Evolutionary conservation across 139 green algal species (phyloP), one percentile per base, ranked within the genome.

Genomic region (Nannochloris sp.): DNA sequence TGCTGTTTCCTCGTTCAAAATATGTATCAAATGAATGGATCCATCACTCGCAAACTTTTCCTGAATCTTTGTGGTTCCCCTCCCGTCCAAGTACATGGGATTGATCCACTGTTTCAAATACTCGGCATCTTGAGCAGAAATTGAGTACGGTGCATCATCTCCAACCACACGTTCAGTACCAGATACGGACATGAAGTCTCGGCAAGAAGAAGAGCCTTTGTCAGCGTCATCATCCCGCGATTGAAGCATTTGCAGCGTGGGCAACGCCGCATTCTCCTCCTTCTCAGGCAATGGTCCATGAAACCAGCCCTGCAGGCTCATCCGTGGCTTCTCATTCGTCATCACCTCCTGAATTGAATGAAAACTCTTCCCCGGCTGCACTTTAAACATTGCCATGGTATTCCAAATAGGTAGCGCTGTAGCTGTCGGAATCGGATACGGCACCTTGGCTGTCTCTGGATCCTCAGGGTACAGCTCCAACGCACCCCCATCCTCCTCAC

Each of bases 311-410:
- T 81, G 85, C 56, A 79, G 77, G 63, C 56, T 73, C 71, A 88
- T 81, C 44, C 82, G 66, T 8, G 80, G 82, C 70, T 85, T 84
- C 37, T 82, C 74, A 10, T 56, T 23, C 4, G 70, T 53, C 12
- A 77, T 69, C n/a, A 90, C 79, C 62, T 89, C 83, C 65, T 89
- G 79, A 33, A 95, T 82, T 1, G 82, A 65, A 73, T 95, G 87
- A 78, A 90, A 95, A 72, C 76, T 87, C n/a, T 51, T 56, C 20
- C 87, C 89, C 1, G 89, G 88, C 57, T 75, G 65, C 29, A 95
- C 87, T 28, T 67, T 76, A 78, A 96, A 96, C 61, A 93, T 77
- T 44, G 80, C 88, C 84, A 96, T 91, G 30, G 60, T 79, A 82
- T 96, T 96, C 75, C 76, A 92, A 2, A 29, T 28, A 4, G 83